Percentiles rank a stretch among this genome's conserved stretches.
These are phyloP conservation scores for Intubia oerlemansii DNA, from an alignment of 2,329 filamentous ascomycete genomes.

Conservation along the genomic window DNA sequence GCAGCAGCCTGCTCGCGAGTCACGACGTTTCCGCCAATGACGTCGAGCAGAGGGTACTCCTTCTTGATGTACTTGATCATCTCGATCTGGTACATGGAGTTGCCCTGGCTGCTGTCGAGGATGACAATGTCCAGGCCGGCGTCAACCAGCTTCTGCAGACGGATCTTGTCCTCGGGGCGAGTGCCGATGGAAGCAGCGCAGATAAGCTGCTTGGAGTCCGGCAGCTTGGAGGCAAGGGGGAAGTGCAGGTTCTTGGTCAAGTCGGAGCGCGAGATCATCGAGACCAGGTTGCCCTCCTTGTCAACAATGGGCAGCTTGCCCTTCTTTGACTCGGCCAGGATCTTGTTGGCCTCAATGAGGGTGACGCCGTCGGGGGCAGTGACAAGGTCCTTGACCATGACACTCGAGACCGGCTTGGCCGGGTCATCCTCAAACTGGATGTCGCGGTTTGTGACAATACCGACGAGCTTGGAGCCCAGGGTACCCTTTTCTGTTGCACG, in stretches of 20 bases:
- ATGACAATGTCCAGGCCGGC: conserved; percentile 90
- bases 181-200: conserved; percentile 91
- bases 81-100: conserved; percentile 95
- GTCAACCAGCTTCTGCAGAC: conserved; percentile 73
- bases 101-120: conserved; percentile 90
- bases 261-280: conserved; percentile 83
- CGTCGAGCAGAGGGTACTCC: conserved; percentile 67
- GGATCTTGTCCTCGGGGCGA: conserved; percentile 73
- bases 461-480: conserved; percentile 85
- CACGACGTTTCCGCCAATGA: conserved; percentile 96
- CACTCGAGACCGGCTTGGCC: conserved; percentile 52
- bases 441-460: conserved; percentile 94
- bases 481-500: conserved; percentile 61
- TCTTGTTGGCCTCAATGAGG: conserved; percentile 74
- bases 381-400: conserved; percentile 95
- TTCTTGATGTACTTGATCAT: conserved; percentile 96
- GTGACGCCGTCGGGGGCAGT: conserved; percentile 71
- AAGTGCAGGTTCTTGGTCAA: conserved; percentile 98
- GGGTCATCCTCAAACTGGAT: conserved; percentile 82
- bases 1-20: conserved; percentile 87
- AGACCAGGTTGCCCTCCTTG: conserved; percentile 62
- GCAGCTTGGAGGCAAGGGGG: conserved; percentile 86
- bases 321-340: conserved; percentile 91
- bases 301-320: conserved; percentile 92
- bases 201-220: conserved; percentile 92